Evolutionary conservation across 495 filamentous ascomycete species (phyloP).

Genomic region (Coniosporium apollinis): DNA sequence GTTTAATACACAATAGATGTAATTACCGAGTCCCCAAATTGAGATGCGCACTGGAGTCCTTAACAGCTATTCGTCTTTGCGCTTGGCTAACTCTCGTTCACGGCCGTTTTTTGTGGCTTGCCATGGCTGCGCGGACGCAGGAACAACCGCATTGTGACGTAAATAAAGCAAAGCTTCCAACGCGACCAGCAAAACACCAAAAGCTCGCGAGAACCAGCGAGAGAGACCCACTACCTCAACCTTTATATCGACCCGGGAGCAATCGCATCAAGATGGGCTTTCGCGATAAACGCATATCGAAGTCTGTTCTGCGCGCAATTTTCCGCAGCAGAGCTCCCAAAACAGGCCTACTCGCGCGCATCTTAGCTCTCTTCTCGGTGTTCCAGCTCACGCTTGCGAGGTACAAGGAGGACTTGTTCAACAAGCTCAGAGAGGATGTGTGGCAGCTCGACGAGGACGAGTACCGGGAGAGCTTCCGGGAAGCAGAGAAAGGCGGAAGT

Average conservation of each 20-base stretch:
- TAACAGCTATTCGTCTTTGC: too few species aligned
- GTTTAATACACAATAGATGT: too few species aligned
- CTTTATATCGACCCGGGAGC: too few species aligned
- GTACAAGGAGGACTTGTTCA: conserved; percentile 14
- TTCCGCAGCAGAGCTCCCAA: conserved; percentile 7
- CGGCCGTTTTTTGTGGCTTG: too few species aligned
- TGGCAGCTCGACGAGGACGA: conserved; percentile 38
- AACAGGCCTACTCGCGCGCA: conserved; percentile 9
- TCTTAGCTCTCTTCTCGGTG: conserved; percentile 17
- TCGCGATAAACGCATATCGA: conserved; percentile 11
- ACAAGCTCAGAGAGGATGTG: conserved; percentile 14
- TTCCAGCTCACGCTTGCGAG: conserved; percentile 14
- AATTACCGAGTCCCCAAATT: too few species aligned
- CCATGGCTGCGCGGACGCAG: too few species aligned
- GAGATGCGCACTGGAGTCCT: too few species aligned
- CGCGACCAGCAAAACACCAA: background rate
- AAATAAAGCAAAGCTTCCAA: conserved; percentile 1
- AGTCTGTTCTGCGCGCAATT: conserved; percentile 17
- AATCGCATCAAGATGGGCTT: conserved; percentile 12
- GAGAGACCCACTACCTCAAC: too few species aligned
- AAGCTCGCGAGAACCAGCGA: too few species aligned
- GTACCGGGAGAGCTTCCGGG: conserved; percentile 37
- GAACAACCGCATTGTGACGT: conserved; percentile 3
- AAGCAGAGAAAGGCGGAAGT: conserved; percentile 16
- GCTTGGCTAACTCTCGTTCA: too few species aligned